Evolutionary conservation across 768 basidiomycete species (phyloP).

Genomic region (Suillus occidentalis): DNA sequence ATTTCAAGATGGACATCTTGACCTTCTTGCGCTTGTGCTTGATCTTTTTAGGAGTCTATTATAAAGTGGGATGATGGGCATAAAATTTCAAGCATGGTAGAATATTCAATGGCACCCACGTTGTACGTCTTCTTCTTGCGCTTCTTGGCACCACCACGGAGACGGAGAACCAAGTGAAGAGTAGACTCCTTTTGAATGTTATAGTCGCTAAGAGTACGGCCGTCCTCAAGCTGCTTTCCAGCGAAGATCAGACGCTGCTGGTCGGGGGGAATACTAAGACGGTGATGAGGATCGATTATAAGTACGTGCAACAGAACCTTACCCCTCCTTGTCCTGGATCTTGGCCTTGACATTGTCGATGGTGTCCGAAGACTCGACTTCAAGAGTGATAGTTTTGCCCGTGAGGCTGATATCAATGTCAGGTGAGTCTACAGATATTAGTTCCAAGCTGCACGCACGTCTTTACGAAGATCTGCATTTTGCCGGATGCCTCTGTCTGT

Average conservation of each 20-base stretch:
- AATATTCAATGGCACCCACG: constrained; percentile 44
- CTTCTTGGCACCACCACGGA: constrained; percentile 99
- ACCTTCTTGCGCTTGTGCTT: constrained; percentile 99
- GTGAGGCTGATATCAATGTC: constrained; percentile 65
- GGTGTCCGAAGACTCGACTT: constrained; percentile 96
- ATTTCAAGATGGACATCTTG: constrained; percentile 99
- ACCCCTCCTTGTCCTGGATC: constrained; percentile 98
- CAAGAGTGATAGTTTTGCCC: constrained; percentile 98
- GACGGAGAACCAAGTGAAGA: constrained; percentile 94
- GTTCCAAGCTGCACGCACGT: constrained; percentile 54
- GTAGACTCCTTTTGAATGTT: constrained; percentile 99
- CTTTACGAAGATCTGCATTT: constrained; percentile 99
- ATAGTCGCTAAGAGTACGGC: constrained; percentile 92
- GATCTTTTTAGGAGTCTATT: constrained; percentile 96
- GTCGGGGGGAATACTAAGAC: constrained; percentile 78
- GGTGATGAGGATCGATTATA: constrained; percentile 8
- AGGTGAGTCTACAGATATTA: not conserved
- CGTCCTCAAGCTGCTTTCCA: constrained; percentile 99
- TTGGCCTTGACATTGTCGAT: constrained; percentile 98
- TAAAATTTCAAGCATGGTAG: constrained; percentile 3
- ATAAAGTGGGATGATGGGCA: constrained; percentile 2
- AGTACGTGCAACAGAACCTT: constrained; percentile 18
- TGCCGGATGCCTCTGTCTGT: constrained; percentile 77
- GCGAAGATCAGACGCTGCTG: constrained; percentile 99
- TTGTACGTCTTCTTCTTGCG: constrained; percentile 99